Evolutionary conservation across 805 yeast species (phyloP), one percentile per base, ranked within the genome.

Genomic region (Saturnispora galanensis): DNA sequence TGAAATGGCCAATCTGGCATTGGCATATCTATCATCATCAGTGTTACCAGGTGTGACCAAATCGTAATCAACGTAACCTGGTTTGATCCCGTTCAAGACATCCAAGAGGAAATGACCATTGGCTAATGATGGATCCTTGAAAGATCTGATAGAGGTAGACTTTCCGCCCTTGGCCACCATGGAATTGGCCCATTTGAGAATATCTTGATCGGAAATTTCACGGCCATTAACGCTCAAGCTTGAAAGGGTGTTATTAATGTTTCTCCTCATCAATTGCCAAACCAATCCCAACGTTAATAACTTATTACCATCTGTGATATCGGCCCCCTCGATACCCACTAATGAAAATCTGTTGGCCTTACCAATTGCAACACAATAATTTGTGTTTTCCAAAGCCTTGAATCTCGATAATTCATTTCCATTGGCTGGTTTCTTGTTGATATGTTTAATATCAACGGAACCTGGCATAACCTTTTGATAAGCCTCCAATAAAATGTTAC

Each of bases 211-310:
- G 16, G 85, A 67, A 54, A 89, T 68, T 52, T 82, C 88, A 55
- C 77, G 75, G 50, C 94, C 94, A 46, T 78, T 76, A 47, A 79
- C 69, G 5, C 87, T 73, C 52, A 93, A 70, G 35, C 78, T 73
- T 42, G 82, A 73, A 59, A 93, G 74, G 2, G 98, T 93, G 53
- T 80, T 76, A 49, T 81, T 81, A 56, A 93, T 94, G 66, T 93
- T 93, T 63, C 96, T 78, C 63, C 98, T 80, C 98, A 93, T 93
- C 59, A 93, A 74, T 71, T 93, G 98, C 98, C 98, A 93, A 33
- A 90, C 97, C 45, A 93, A 74, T 11, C 93, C 98, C 54, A 93
- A 74, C 0, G 96, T 87, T 55, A 93, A 73, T 42, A 90, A 73
- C 59, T 84, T 85, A 60, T 81, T 82, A 52, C 97, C 97, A 64